Percentiles rank a stretch among this genome's conserved stretches.
Conservation (phyloP, 2,329 filamentous ascomycete species). For the Lachnellula arida region DNA sequence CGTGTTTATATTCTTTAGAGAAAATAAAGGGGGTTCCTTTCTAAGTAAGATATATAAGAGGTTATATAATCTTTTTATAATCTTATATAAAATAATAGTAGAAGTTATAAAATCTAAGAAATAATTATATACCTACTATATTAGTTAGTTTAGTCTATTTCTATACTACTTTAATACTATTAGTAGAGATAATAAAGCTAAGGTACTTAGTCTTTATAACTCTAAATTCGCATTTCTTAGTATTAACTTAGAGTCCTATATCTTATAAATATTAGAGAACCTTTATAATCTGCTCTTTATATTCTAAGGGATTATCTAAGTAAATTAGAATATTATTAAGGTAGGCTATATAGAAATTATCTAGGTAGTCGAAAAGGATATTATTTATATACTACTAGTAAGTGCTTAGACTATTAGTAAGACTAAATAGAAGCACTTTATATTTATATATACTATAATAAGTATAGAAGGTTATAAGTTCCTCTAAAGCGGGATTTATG, state of each 20-base stretch:
- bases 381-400: constrained; percentile 3
- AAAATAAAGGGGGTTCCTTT: no score
- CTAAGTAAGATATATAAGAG: no score
- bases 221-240: neutral
- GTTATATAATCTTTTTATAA: neutral
- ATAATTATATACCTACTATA: neutral
- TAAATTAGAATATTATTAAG: constrained; percentile 6
- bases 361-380: constrained; percentile 1
- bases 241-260: neutral
- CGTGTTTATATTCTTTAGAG: no score
- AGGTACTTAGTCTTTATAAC: constrained; percentile 1
- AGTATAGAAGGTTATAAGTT: no score
- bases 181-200: neutral
- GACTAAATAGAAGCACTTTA: neutral
- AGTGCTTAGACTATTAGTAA: neutral
- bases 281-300: neutral
- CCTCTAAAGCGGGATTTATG: no score
- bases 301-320: neutral
- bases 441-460: neutral
- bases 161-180: constrained; percentile 1
- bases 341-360: constrained; percentile 2
- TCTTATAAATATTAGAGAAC: neutral
- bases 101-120: constrained; percentile 4
- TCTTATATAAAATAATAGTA: neutral
- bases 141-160: neutral